These are phyloP conservation scores for Vigna mungo DNA, from an alignment of 306 rosid genomes.

Conservation along the genomic window DNA sequence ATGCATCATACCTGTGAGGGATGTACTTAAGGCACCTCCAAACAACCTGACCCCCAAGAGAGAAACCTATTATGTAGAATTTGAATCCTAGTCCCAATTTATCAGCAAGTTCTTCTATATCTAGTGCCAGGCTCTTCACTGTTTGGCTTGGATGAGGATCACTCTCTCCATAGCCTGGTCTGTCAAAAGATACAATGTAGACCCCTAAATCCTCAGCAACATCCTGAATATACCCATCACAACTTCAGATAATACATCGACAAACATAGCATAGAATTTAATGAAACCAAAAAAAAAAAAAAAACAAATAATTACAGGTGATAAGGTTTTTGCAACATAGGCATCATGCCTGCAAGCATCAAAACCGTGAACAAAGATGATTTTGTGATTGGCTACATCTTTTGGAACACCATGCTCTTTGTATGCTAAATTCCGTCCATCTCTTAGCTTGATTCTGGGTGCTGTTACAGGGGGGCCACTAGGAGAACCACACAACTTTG, in stretches of 20 bases:
- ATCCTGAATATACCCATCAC: slow-evolving; percentile 52
- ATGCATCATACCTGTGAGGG: slow-evolving; percentile 63
- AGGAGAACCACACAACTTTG: slow-evolving; percentile 76
- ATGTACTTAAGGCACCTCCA: slow-evolving; percentile 85
- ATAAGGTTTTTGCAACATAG: slow-evolving; percentile 49
- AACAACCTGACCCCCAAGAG: slow-evolving; percentile 68
- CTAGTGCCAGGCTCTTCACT: slow-evolving; percentile 65
- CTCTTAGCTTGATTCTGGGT: slow-evolving; percentile 75
- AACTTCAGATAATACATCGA: slow-evolving; percentile 26
- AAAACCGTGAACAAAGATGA: slow-evolving; percentile 67
- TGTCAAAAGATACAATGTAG: slow-evolving; percentile 73
- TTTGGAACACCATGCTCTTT: slow-evolving; percentile 76
- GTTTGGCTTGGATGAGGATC: slow-evolving; percentile 82
- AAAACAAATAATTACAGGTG: slow-evolving; percentile 55
- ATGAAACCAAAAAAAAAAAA: background rate
- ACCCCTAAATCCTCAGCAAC: slow-evolving; percentile 63
- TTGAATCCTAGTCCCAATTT: slow-evolving; percentile 70
- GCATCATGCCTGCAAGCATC: slow-evolving; percentile 73
- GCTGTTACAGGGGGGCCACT: slow-evolving; percentile 77
- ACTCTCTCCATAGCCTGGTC: slow-evolving; percentile 90
- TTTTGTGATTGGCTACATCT: slow-evolving; percentile 70
- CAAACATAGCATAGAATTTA: background rate
- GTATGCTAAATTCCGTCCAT: slow-evolving; percentile 90
- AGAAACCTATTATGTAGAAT: slow-evolving; percentile 68
- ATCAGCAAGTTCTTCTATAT: slow-evolving; percentile 85